Evolutionary conservation across 805 yeast species (phyloP), one percentile per base, ranked within the genome.

Genomic region (Starmerella scarabaei): DNA sequence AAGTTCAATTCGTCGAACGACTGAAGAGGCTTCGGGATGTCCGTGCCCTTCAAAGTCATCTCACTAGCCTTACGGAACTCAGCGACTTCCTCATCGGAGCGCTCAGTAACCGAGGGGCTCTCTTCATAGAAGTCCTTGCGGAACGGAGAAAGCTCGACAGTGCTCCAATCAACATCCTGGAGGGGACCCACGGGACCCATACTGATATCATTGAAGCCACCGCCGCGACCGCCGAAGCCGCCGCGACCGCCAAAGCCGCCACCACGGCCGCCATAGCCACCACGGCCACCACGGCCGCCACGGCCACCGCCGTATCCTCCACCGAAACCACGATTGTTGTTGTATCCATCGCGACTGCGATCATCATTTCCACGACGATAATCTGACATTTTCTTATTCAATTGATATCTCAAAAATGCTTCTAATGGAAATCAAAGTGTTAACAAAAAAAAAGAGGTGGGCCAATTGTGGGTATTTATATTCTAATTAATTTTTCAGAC

Each of bases 1-100:
- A 91, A 88, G 35, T 96, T 96, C 58, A 95, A 95, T 69, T 91
- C 97, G 51, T 91, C 95, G 54, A 91, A 91, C 36, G 72, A 55
- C 52, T 88, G 77, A 57, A 91, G 80, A 55, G 98, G 98, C 66
- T 85, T 80, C 54, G 97, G 97, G 54, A 91, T 83, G 51, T 85
- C 80, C 36, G 66, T 59, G 54, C 98, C 98, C 44, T 65, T 60
- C 47, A 81, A 72, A 45, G 79, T 77, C 97, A 91, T 91, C 57
- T 84, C 88, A 61, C 78, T 69, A 54, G 76, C 76, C 45, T 71
- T 70, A 70, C 98, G 79, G 70, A 86, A 91, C 34, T 65, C 69
- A 21, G 58, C 62, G 51, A 91, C 71, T 44, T 88, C 96, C 28
- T 61, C 69, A 2, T 78, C 85, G 33, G 80, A 59, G 64, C 96